Evolutionary conservation across 495 filamentous ascomycete genomes (phyloP).

Genomic region (Cryomyces minteri): DNA sequence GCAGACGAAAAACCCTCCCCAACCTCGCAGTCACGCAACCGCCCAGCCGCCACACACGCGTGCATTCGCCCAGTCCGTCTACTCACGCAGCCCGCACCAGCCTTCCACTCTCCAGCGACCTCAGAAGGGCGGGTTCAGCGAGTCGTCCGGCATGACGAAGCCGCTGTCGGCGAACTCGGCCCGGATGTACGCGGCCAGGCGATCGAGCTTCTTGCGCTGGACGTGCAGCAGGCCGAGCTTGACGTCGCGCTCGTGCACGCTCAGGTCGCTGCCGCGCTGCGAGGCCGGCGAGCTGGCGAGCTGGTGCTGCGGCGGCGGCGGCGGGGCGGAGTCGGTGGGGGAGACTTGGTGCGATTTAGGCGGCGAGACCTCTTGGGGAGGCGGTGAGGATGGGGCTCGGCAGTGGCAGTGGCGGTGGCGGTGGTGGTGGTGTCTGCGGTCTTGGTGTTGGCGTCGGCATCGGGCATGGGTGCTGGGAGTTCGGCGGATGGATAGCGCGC

Average conservation of each 20-base stretch:
- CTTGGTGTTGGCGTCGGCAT: background rate
- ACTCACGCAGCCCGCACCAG: too few species aligned
- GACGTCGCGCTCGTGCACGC: slow-evolving; percentile 13
- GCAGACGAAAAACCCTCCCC: too few species aligned
- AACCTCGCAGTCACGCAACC: too few species aligned
- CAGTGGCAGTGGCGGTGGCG: background rate
- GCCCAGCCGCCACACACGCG: too few species aligned
- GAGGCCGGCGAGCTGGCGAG: background rate
- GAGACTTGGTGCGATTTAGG: background rate
- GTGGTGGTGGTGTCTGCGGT: background rate
- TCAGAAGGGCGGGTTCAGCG: background rate
- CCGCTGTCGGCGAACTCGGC: slow-evolving; percentile 14
- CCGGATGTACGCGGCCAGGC: slow-evolving; percentile 15
- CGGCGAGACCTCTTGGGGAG: background rate
- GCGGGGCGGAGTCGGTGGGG: background rate
- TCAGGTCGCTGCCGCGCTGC: slow-evolving; percentile 5
- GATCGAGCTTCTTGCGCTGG: slow-evolving; percentile 22
- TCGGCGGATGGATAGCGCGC: slow-evolving; percentile 13
- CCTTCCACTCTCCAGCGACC: background rate
- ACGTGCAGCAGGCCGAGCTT: slow-evolving; percentile 15
- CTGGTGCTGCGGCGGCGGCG: background rate
- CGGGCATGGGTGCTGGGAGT: background rate
- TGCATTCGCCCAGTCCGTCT: too few species aligned
- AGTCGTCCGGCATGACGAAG: slow-evolving; percentile 22
- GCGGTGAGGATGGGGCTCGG: slow-evolving; percentile 4